Conservation (phyloP, 495 filamentous ascomycete species). For the Durotheca rogersii region DNA sequence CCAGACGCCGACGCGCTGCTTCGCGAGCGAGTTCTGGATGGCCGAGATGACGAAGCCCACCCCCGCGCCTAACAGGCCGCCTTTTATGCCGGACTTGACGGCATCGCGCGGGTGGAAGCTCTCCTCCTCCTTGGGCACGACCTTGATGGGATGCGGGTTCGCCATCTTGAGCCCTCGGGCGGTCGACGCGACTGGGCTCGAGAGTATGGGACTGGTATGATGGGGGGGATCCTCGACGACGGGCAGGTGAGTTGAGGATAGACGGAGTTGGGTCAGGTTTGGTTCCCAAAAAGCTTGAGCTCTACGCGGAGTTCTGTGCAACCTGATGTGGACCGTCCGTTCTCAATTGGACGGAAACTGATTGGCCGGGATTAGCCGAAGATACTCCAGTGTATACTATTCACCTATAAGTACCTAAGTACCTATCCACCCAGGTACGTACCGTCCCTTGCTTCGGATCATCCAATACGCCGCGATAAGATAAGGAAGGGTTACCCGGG, state of each 20-base stretch:
- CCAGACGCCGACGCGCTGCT: conserved; percentile 72
- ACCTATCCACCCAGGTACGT: background rate
- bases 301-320: background rate
- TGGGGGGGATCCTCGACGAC: too few species aligned
- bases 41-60: conserved; percentile 72
- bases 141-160: conserved; percentile 23
- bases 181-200: conserved; percentile 17
- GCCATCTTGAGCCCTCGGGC: conserved; percentile 35
- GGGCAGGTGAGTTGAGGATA: background rate
- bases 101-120: conserved; percentile 78
- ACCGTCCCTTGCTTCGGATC: too few species aligned
- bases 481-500: too few species aligned
- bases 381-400: background rate
- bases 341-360: background rate
- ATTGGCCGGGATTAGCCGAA: background rate
- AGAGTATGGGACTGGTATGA: conserved; percentile 1
- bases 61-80: conserved; percentile 62
- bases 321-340: too few species aligned
- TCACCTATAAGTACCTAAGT: background rate
- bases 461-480: too few species aligned
- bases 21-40: conserved; percentile 80
- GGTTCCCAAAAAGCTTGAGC: background rate
- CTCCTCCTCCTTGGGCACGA: conserved; percentile 23
- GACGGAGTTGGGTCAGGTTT: background rate
- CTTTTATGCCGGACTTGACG: conserved; percentile 62